Evolutionary conservation across 75 land plant genomes (phyloP).

Genomic region (Chamaecyparis obtusa): DNA sequence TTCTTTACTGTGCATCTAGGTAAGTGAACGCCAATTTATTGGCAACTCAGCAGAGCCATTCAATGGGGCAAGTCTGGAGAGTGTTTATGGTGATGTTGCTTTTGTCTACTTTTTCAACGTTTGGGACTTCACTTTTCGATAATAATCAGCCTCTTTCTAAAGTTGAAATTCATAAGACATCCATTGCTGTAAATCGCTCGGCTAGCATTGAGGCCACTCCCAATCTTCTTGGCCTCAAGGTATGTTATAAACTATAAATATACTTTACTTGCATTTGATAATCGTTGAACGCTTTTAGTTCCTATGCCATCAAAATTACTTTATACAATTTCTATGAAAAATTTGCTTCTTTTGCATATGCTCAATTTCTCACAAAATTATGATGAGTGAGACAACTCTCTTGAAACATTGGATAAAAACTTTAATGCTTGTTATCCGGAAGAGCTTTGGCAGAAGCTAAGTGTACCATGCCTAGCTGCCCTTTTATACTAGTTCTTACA

Average conservation of each 20-base stretch:
- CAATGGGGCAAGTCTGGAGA: not conserved
- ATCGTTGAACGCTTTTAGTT: not conserved
- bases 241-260: not conserved
- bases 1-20: not conserved
- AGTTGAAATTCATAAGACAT: conserved; percentile 9
- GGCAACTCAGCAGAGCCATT: not conserved
- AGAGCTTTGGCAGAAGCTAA: not conserved
- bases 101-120: not conserved
- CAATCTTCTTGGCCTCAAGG: conserved; percentile 12
- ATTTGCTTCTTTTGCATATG: not conserved
- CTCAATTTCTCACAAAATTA: not conserved
- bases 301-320: not conserved
- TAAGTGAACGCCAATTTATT: not conserved
- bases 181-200: not conserved
- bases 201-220: conserved; percentile 10
- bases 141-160: conserved; percentile 26
- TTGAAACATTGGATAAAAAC: not conserved
- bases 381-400: too few species aligned
- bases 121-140: not conserved
- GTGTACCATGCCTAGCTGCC: not conserved
- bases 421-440: not conserved
- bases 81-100: not conserved
- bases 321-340: not conserved
- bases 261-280: not conserved
- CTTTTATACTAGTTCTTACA: not conserved